phyloP scores from a whole-genome alignment of 192 early-diverging fungal species.

The Entomortierella parvispora region DNA sequence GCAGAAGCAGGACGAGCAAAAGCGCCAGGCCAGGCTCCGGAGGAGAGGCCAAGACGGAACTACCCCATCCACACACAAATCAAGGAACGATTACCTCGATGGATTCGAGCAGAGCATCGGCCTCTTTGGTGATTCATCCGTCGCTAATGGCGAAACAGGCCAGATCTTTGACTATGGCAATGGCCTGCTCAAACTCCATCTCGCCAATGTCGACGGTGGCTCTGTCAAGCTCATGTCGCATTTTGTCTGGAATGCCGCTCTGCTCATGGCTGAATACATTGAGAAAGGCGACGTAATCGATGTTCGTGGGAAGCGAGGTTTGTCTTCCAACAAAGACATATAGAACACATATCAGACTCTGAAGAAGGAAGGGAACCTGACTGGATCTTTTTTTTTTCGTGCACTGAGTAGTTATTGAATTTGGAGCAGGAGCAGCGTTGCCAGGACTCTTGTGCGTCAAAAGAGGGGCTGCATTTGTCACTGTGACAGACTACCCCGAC shows the following conservation, averaged over 20 bases:
- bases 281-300: constrained; percentile 18
- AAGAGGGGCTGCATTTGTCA: constrained; percentile 22
- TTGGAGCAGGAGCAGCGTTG: constrained; percentile 44
- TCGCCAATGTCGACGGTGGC: constrained; percentile 37
- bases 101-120: constrained; percentile 47
- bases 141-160: constrained; percentile 37
- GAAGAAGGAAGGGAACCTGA: background rate
- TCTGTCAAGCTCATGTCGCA: constrained; percentile 47
- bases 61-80: background rate
- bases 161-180: constrained; percentile 44
- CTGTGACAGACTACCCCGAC: constrained; percentile 41
- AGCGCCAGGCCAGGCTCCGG: constrained; percentile 13
- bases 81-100: constrained; percentile 19
- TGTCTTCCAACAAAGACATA: background rate
- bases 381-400: too few relatives aligned
- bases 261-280: constrained; percentile 48
- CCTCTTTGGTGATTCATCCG: constrained; percentile 47
- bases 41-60: background rate
- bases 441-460: constrained; percentile 40
- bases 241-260: constrained; percentile 45
- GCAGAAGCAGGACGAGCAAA: constrained; percentile 17
- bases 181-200: constrained; percentile 21
- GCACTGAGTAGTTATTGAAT: constrained; percentile 27
- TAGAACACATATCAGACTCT: background rate
- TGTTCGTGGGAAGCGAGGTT: constrained; percentile 37